Evolutionary conservation across 2,329 filamentous ascomycete species (phyloP), one percentile per base, ranked within the genome.

Genomic region (Ampelomyces quisqualis): DNA sequence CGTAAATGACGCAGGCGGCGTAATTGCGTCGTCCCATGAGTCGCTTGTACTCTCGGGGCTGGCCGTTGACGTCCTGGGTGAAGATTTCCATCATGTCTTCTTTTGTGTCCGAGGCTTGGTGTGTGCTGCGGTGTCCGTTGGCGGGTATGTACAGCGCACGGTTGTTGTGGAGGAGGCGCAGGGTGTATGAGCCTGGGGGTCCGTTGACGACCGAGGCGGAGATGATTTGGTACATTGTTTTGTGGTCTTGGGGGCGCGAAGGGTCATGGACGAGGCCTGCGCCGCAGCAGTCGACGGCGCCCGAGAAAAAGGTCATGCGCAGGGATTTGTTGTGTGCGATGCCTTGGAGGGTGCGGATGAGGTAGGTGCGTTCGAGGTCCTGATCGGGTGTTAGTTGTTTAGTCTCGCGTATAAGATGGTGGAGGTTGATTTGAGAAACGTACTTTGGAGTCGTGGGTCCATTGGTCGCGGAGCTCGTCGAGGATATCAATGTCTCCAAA

Each of bases 41-140:
- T 62, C 91, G 87, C 73, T 90, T 90, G 62, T 90, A 77, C 68
- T 96, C 91, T 32, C 90, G 79, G 1, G 83, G 76, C 23, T 81
- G 76, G n/a, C 93, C 91, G 38, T 85, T 88, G 11, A 93, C 89
- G 58, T 98, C 93, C 6, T 85, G 88, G 60, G 93, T 89, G 78
- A 98, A 98, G 54, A 98, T 94, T 74, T 98, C 93, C 87, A 98
- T 95, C 93, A 98, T 98, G 71, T 98, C 93, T 69, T 98, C 93
- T 70, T 98, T 97, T 32, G 93, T 98, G 67, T 98, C 93, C 2
- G 84, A 85, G 1, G 86, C 84, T 51, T 81, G 80, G 41, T 89
- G 82, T 1, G 78, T 77, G 45, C 75, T 79, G 50, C 81, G 76
- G 54, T 84, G 80, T n/a, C 91, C 91, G 68, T 98, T 98, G 39